phyloP scores from a whole-genome alignment of 768 basidiomycete genomes.

The Psilocybe tampanensis region DNA sequence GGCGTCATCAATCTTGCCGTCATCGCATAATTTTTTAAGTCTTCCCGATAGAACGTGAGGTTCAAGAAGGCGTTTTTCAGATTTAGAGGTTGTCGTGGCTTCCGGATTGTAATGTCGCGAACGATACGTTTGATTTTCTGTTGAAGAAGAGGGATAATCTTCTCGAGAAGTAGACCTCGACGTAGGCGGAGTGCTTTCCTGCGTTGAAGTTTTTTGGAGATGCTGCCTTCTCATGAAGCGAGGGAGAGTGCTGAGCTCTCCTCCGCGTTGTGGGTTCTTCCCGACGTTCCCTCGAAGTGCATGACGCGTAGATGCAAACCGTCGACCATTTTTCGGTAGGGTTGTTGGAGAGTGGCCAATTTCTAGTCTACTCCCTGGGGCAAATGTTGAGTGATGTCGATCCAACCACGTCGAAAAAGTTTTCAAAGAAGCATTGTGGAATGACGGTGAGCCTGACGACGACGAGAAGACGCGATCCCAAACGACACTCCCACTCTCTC shows the following conservation, averaged over 20 bases:
- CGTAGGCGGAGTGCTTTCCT: neutral
- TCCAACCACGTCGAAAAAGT: conserved; percentile 22
- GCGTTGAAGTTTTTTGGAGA: conserved; percentile 3
- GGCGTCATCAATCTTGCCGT: conserved; percentile 62
- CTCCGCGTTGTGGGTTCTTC: conserved; percentile 7
- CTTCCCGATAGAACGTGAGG: conserved; percentile 65
- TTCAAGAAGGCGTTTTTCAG: conserved; percentile 46
- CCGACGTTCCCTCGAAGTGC: conserved; percentile 3
- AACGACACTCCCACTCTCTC: conserved; percentile 3
- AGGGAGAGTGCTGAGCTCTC: conserved; percentile 10
- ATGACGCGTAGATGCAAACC: conserved; percentile 21
- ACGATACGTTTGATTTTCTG: conserved; percentile 27
- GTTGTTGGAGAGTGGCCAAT: neutral
- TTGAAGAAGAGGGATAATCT: conserved; percentile 8
- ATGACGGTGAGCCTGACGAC: neutral
- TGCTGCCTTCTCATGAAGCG: conserved; percentile 23
- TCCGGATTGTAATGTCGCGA: conserved; percentile 44
- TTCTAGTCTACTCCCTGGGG: conserved; percentile 1
- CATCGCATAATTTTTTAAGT: conserved; percentile 57
- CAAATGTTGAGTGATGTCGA: conserved; percentile 13
- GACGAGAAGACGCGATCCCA: conserved; percentile 1
- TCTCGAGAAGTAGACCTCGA: neutral
- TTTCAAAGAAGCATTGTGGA: conserved; percentile 8
- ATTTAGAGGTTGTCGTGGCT: conserved; percentile 25
- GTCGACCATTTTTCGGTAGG: conserved; percentile 4